These are phyloP conservation scores for Mrakia gelida DNA, from an alignment of 768 basidiomycete genomes.

Conservation along the genomic window DNA sequence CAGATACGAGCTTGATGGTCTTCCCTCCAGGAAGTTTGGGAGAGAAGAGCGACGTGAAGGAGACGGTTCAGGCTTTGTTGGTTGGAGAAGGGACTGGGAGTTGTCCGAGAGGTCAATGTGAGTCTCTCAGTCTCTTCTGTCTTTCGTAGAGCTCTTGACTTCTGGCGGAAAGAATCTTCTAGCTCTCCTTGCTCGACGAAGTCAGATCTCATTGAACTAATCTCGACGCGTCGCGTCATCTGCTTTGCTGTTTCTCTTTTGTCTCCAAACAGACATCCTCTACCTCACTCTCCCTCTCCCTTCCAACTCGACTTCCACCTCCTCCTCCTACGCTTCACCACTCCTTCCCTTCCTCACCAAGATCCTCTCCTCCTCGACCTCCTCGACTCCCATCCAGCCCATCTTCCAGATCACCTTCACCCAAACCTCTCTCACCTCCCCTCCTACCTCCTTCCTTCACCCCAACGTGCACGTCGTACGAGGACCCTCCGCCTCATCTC, in stretches of 20 bases:
- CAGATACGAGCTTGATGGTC: constrained; percentile 66
- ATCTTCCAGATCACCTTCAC: constrained; percentile 54
- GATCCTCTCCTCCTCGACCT: constrained; percentile 9
- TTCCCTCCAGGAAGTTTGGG: constrained; percentile 65
- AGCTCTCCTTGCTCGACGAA: neutral
- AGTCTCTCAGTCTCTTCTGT: constrained; percentile 38
- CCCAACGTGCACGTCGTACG: constrained; percentile 35
- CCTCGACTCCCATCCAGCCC: constrained; percentile 8
- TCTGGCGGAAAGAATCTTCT: too few species aligned
- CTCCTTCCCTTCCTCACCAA: constrained; percentile 41
- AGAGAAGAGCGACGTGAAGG: constrained; percentile 28
- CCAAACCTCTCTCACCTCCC: constrained; percentile 43
- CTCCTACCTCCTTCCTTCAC: constrained; percentile 38
- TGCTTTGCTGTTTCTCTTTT: constrained; percentile 22
- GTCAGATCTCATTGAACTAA: neutral
- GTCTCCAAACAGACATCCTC: constrained; percentile 46
- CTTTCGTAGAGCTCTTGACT: too few species aligned
- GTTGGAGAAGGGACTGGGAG: constrained; percentile 71
- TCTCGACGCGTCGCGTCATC: neutral
- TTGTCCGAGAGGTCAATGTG: constrained; percentile 69
- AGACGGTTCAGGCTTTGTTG: constrained; percentile 61
- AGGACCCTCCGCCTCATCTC: constrained; percentile 43
- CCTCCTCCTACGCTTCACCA: constrained; percentile 39
- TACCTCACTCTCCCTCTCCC: constrained; percentile 39
- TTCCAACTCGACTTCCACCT: neutral